Base-by-base conservation (phyloP, 176 grass and related monocot species). In the Areca catechu region DNA sequence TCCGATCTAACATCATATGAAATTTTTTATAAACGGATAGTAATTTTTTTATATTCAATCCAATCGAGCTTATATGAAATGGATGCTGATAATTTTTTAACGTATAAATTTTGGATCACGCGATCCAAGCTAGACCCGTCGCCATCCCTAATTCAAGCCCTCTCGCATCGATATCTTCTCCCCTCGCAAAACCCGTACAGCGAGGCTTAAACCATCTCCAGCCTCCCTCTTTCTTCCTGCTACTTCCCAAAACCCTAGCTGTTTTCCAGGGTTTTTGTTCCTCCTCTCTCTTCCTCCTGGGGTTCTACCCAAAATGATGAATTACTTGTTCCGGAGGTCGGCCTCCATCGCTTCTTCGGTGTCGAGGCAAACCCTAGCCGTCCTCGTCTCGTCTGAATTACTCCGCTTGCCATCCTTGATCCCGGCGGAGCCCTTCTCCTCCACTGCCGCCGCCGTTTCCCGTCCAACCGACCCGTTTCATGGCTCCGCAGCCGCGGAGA, bases 311-410 rank as follows among this genome's bases (percentile, higher is more conserved):
- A 18, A 9, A 65, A 28, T 37, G 56, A 90, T 97, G 92, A 85
- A 73, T 72, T 65, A 63, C 52, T 72, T 91, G 61, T 53, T 97
- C 27, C 86, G 86, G 56, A 74, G 86, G 59, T 75, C 75, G 18
- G 67, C 83, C 48, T 55, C 20, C 29, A 19, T 68, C 19, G 56
- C 69, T 53, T 65, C 78, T 50, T 84, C 80, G 72, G 80, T 75
- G 61, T 74, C 74, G 4, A 49, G 63, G 50, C 57, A 61, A 23
- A 25, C 65, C 4, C 50, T 81, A 4, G 19, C 69, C 1, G 69
- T 69, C 50, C 54, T 84, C n/a, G 57, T 82, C 19, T 79, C 71
- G 4, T 48, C 72, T 2, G 58, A 53, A 16, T 20, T 24, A 18
- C 24, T 49, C 25, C 57, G 24, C 1, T 22, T 34, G 5, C 58